Evolutionary conservation across 2,329 filamentous ascomycete genomes (phyloP).

Genomic region (Apiospora koreana): DNA sequence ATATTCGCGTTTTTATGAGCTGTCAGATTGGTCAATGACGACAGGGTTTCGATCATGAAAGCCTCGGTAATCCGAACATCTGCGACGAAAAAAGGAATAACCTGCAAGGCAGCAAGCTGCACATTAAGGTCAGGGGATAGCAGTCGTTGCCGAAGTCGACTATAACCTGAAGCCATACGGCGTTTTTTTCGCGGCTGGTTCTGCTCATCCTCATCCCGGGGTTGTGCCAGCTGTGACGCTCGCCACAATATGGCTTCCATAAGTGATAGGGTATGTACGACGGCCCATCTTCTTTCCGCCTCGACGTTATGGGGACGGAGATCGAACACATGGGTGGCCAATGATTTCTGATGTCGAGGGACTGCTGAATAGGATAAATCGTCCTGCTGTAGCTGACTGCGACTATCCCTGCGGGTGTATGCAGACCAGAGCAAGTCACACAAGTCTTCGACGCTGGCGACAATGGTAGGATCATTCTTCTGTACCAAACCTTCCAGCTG

Average conservation of each 20-base stretch:
- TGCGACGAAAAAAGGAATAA: conserved; percentile 58
- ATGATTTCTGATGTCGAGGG: conserved; percentile 44
- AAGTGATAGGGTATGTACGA: conserved; percentile 59
- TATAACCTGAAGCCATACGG: conserved; percentile 42
- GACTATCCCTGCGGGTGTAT: conserved; percentile 71
- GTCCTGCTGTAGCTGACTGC: conserved; percentile 74
- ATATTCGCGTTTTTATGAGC: conserved; percentile 68
- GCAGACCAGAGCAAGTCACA: conserved; percentile 73
- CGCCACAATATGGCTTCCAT: conserved; percentile 52
- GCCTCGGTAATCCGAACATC: conserved; percentile 47
- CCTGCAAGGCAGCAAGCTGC: conserved; percentile 55
- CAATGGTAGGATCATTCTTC: conserved; percentile 38
- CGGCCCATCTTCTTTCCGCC: conserved; percentile 61
- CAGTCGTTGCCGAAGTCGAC: conserved; percentile 51
- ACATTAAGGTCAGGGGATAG: conserved; percentile 44
- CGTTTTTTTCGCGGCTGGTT: conserved; percentile 56
- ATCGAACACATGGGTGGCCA: conserved; percentile 51
- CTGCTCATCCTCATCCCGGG: conserved; percentile 22
- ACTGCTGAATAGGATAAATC: conserved; percentile 65
- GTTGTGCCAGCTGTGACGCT: conserved; percentile 24
- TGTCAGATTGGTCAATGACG: conserved; percentile 58
- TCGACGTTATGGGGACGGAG: conserved; percentile 54
- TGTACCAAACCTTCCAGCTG: conserved; percentile 62
- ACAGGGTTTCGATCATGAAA: conserved; percentile 56
- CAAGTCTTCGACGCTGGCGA: conserved; percentile 61